Conservation (phyloP, 805 yeast genomes). For the Starmerella stellata region DNA sequence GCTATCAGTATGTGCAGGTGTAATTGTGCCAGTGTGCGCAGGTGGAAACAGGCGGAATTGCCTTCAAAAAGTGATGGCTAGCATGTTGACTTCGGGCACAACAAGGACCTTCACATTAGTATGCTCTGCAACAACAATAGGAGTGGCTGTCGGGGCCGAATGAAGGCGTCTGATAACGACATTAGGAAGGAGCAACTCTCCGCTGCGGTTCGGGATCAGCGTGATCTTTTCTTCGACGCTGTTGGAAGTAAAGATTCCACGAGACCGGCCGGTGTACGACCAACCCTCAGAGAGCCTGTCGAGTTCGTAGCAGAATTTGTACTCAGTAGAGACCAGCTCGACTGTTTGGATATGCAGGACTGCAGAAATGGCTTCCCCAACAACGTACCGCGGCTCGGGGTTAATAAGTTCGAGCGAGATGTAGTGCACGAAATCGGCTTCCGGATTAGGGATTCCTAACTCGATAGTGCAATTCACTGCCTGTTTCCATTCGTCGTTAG, state of each 20-base stretch:
- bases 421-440: conserved; percentile 40
- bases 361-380: conserved; percentile 46
- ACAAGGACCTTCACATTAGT: conserved; percentile 52
- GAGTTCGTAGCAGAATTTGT: conserved; percentile 30
- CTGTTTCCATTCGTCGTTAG: not conserved
- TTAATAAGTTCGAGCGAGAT: conserved; percentile 27
- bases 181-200: conserved; percentile 51
- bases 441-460: conserved; percentile 47
- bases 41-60: too few species aligned
- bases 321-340: conserved; percentile 1
- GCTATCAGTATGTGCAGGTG: too few species aligned
- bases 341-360: conserved; percentile 25
- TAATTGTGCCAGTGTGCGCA: too few species aligned
- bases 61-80: conserved; percentile 46
- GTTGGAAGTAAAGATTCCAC: conserved; percentile 30
- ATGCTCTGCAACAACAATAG: conserved; percentile 39
- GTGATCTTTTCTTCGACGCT: conserved; percentile 25
- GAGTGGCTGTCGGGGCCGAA: conserved; percentile 27
- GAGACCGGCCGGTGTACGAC: conserved; percentile 59
- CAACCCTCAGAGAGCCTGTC: conserved; percentile 46
- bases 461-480: conserved; percentile 21
- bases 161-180: conserved; percentile 22
- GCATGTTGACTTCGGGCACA: conserved; percentile 47
- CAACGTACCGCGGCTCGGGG: conserved; percentile 23
- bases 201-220: conserved; percentile 59